Percentiles rank a stretch among this genome's conserved stretches.
phyloP scores from a whole-genome alignment of 805 yeast genomes.

The Cyberlindnera euphorbiae region DNA sequence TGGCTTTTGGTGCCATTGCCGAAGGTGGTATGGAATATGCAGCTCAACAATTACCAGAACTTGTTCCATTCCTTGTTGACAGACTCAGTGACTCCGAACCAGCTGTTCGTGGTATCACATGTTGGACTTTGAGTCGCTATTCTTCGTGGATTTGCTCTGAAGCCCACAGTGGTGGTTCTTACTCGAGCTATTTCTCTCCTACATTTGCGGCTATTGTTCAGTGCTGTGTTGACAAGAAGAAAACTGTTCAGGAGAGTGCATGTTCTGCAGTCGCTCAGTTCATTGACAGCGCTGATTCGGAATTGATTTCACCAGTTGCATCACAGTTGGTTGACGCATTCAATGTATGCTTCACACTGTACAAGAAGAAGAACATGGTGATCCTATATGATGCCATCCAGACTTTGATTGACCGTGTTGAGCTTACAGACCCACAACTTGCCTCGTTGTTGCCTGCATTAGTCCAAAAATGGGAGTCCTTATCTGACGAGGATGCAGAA shows the following conservation, averaged over 20 bases:
- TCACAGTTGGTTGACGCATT: constrained; percentile 66
- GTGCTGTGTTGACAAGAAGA: constrained; percentile 77
- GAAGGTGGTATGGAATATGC: constrained; percentile 79
- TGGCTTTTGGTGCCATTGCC: constrained; percentile 93
- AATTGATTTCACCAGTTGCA: constrained; percentile 52
- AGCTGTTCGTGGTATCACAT: constrained; percentile 85
- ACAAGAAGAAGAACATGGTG: constrained; percentile 78
- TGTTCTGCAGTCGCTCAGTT: constrained; percentile 82
- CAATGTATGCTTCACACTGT: constrained; percentile 65
- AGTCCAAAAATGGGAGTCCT: constrained; percentile 70
- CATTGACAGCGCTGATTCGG: constrained; percentile 68
- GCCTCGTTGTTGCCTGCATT: constrained; percentile 73
- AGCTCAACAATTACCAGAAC: constrained; percentile 64
- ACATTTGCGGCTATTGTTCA: constrained; percentile 71
- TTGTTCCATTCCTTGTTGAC: constrained; percentile 82
- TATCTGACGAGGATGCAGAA: constrained; percentile 75
- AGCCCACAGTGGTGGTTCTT: constrained; percentile 56
- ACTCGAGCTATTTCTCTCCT: constrained; percentile 65
- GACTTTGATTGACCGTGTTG: constrained; percentile 74
- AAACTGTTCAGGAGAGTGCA: constrained; percentile 94
- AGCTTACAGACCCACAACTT: constrained; percentile 52
- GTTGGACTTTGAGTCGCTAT: constrained; percentile 93
- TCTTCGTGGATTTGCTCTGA: constrained; percentile 76
- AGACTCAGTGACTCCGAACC: constrained; percentile 72
- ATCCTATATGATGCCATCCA: constrained; percentile 87